Base-by-base conservation (phyloP, 1,139 yeast genomes). In the Candida sanyaensis region DNA sequence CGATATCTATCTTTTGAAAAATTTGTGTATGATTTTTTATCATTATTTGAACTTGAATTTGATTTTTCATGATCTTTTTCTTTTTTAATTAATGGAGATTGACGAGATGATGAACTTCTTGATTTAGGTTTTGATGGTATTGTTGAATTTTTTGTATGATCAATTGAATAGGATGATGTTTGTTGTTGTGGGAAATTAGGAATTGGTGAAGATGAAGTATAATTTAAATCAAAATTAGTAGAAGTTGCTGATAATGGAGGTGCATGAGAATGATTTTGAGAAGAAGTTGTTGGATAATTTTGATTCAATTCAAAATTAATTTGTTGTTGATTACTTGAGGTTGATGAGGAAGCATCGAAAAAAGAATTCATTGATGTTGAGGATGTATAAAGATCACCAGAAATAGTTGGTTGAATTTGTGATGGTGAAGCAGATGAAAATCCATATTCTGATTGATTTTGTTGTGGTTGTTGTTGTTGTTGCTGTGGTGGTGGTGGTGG, bases 1-100 rank as follows among this genome's bases (percentile, higher is more conserved):
- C 78, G 67, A 56, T 70, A 79, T 37, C 72, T 62, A 44, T 47
- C 45, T 29, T 43, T 41, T 6, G 42, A 33, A 37, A 32, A 26
- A 37, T n/a, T 37, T 4, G 23, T 9, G 5, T 37, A 24, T 12
- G 29, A 32, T 30, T 45, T 27, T 13, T 42, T 32, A 8, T 45
- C 42, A 7, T 21, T 24, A 11, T 37, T 29, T 6, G 21, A 17
- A 17, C 13, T 24, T 9, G 8, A 4, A 28, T 24, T n/a, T 6
- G 30, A n/a, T 10, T n/a, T 17, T 17, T 9, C 12, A 7, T 34
- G 26, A 21, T 42, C 37, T 6, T 38, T 26, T 42, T 46, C 43
- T 28, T 43, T 39, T 24, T 39, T 43, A 11, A 29, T 26, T 24
- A 23, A 17, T 8, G 45, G 41, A 17, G 34, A 42, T 17, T 24